Percentiles rank a stretch among this genome's conserved stretches.
These are phyloP conservation scores for Mimosa pudica DNA, from an alignment of 306 rosid species.

Conservation along the genomic window DNA sequence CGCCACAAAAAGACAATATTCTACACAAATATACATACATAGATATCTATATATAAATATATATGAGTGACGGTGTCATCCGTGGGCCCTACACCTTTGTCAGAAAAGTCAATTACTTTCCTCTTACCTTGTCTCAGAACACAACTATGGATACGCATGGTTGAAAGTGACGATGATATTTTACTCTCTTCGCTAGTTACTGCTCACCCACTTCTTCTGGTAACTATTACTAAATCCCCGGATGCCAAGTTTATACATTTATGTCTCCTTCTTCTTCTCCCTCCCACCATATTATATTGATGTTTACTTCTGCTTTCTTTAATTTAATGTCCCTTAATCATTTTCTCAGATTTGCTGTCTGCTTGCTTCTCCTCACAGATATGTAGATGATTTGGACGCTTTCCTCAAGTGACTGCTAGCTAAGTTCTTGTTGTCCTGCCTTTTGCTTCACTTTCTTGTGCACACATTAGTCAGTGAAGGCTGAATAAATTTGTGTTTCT, in stretches of 20 bases:
- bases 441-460: not conserved
- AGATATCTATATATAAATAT: no score
- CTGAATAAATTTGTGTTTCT: slow-evolving; percentile 37
- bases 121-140: slow-evolving; percentile 23
- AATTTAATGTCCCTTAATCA: not conserved
- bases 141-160: slow-evolving; percentile 31
- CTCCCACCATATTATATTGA: not conserved
- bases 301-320: slow-evolving; percentile 3
- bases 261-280: no score
- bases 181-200: slow-evolving; percentile 24
- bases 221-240: slow-evolving; percentile 38
- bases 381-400: not conserved
- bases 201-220: slow-evolving; percentile 19
- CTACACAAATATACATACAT: not conserved
- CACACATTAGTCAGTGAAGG: slow-evolving; percentile 28
- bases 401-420: not conserved
- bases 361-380: not conserved
- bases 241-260: slow-evolving; percentile 26
- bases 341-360: slow-evolving; percentile 19
- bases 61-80: not conserved
- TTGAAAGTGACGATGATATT: slow-evolving; percentile 36
- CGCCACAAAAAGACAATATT: not conserved
- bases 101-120: slow-evolving; percentile 30
- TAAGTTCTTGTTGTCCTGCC: not conserved
- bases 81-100: not conserved